phyloP scores from a whole-genome alignment of 2,329 filamentous ascomycete species.

The Claviceps pazoutovae region DNA sequence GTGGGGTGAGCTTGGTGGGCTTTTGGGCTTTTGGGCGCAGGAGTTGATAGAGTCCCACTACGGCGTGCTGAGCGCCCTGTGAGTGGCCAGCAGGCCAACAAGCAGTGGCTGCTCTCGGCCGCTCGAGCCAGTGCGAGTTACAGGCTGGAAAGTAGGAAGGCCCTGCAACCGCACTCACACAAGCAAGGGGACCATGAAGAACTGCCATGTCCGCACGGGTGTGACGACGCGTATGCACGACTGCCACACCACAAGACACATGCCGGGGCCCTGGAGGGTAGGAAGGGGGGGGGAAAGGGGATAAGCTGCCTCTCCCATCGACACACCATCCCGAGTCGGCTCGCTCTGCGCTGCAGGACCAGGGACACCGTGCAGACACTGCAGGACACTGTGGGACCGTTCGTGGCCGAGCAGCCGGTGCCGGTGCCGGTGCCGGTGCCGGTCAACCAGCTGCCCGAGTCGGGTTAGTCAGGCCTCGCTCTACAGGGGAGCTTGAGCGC shows the following conservation, averaged over 20 bases:
- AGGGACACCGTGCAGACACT: slow-evolving; percentile 1
- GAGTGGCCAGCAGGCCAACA: background rate
- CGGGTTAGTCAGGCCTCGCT: background rate
- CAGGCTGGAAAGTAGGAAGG: background rate
- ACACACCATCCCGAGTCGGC: background rate
- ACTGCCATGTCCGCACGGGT: no score
- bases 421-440: background rate
- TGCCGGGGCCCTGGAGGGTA: no score
- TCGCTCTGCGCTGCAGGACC: background rate
- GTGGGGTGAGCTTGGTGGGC: background rate
- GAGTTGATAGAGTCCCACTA: background rate
- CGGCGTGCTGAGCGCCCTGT: background rate
- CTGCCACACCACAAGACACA: no score
- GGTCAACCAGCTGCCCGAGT: background rate
- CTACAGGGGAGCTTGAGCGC: background rate
- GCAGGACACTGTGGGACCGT: background rate
- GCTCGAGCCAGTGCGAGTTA: background rate
- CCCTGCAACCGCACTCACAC: no score
- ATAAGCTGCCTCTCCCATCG: background rate
- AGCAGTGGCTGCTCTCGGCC: background rate
- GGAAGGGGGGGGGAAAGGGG: background rate
- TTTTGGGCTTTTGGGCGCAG: background rate
- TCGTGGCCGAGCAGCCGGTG: background rate
- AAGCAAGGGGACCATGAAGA: no score
- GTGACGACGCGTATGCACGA: no score